Conservation (phyloP, 129 eudicot genomes). For the Scalesia atractyloides region DNA sequence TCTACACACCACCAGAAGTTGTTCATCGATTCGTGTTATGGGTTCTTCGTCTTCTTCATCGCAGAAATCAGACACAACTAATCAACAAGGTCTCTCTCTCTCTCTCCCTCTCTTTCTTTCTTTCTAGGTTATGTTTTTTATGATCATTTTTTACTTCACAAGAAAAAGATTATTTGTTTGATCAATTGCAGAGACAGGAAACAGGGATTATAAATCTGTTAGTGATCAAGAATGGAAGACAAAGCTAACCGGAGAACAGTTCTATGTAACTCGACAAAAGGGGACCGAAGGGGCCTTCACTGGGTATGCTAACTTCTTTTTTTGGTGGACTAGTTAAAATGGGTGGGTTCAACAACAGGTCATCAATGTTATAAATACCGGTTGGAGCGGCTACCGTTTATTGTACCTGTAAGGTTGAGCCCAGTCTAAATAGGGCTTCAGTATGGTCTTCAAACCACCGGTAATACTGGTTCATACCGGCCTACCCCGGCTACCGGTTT, state of each 20-base stretch:
- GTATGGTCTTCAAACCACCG: no score
- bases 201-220: slow-evolving; percentile 51
- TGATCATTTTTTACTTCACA: no score
- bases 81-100: slow-evolving; percentile 53
- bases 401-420: no score
- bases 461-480: no score
- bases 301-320: slow-evolving; percentile 49
- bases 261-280: slow-evolving; percentile 74
- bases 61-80: slow-evolving; percentile 50
- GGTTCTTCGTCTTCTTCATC: slow-evolving; percentile 87
- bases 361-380: no score
- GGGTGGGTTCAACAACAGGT: background rate
- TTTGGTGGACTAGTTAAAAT: background rate
- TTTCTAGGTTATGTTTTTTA: background rate
- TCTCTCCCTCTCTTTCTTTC: background rate
- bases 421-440: no score
- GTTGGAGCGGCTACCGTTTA: no score
- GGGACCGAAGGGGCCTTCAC: slow-evolving; percentile 94
- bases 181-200: slow-evolving; percentile 47
- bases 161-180: no score
- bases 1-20: slow-evolving; percentile 23
- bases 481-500: no score
- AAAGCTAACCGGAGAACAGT: slow-evolving; percentile 68
- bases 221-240: slow-evolving; percentile 78
- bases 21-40: slow-evolving; percentile 60